Evolutionary conservation across 2,329 filamentous ascomycete species (phyloP).

Genomic region (Leptographium lundbergii): DNA sequence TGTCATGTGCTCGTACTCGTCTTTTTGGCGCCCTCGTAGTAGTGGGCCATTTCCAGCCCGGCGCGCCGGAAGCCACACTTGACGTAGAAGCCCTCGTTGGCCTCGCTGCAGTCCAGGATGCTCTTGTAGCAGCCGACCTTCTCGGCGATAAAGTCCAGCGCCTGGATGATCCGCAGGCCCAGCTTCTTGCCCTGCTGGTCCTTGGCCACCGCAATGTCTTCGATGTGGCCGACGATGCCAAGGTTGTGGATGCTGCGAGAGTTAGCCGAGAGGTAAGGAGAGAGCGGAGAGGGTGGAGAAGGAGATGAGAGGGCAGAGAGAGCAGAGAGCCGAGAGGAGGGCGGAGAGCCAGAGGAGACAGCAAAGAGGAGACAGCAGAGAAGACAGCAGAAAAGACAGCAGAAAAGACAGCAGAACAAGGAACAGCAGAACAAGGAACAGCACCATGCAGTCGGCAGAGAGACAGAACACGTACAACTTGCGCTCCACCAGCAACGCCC

Average conservation of each 20-base stretch:
- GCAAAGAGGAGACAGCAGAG: background rate
- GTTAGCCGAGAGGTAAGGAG: background rate
- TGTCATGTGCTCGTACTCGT: background rate
- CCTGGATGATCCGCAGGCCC: slow-evolving; percentile 83
- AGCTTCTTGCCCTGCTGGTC: slow-evolving; percentile 97
- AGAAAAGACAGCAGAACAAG: background rate
- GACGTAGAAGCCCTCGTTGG: slow-evolving; percentile 94
- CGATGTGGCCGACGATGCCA: slow-evolving; percentile 84
- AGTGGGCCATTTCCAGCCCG: slow-evolving; percentile 93
- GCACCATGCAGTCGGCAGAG: too few relatives aligned
- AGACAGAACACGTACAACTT: slow-evolving; percentile 77
- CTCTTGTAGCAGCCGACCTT: slow-evolving; percentile 93
- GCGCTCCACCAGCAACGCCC: slow-evolving; percentile 79
- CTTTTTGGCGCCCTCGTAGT: slow-evolving; percentile 53
- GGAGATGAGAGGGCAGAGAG: too few relatives aligned
- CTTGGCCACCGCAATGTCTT: slow-evolving; percentile 91
- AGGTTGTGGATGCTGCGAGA: slow-evolving; percentile 58
- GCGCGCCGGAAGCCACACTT: slow-evolving; percentile 93
- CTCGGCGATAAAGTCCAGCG: slow-evolving; percentile 76
- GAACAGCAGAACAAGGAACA: too few relatives aligned
- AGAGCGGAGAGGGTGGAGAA: background rate
- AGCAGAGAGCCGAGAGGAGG: too few relatives aligned
- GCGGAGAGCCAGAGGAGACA: too few relatives aligned
- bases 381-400: background rate
- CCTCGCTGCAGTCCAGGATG: slow-evolving; percentile 91